Base-by-base conservation (phyloP, 2,329 filamentous ascomycete genomes). In the Drechslerella dactyloides region DNA sequence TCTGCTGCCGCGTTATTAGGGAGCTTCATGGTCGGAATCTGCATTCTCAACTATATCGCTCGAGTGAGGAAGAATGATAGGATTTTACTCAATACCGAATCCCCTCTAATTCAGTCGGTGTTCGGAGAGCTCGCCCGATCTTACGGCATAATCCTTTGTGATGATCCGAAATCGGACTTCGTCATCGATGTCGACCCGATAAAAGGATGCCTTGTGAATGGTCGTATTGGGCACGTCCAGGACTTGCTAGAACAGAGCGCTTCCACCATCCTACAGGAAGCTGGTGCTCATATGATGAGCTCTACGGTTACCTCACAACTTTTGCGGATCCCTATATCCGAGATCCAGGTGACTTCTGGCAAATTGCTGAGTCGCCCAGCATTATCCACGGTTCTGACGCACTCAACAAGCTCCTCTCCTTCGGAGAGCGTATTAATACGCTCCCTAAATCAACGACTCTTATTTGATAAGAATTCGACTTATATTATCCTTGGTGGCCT, bases 401-500 rank as follows among this genome's bases (percentile, higher is more conserved):
- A 54, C 33, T 19, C 50, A 21, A 35, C 33, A 21, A 46, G 23
- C 37, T 17, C 15, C 1, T 6, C 50, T 27, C 13, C 52, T 17
- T 21, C 24, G 15, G 58, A 62, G 30, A 62, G 58, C 24, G 15
- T 62, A 21, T 35, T 62, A 21, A 44, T 62, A 15, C 19, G 21
- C n/a, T 23, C 37, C 30, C 7, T 46, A 19, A 54, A 51, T n/a
- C 33, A 8, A 4, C 42, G 21, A n/a, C 42, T 5, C 8, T 40
- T 62, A 30, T 62, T 62, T 19, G 37, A 54, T 54, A 33, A 23
- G 8, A 13, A 62, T 33, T 50, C 58, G 15, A 23, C 37, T 13
- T 62, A 62, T 42, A 46, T 62, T 15, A 62, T 62, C 50, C 48
- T 62, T 44, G 58, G 58, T 35, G 58, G 58, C 2, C 58, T 62